Evolutionary conservation across 2,329 filamentous ascomycete species (phyloP).

Genomic region (Ascochyta rabiei): DNA sequence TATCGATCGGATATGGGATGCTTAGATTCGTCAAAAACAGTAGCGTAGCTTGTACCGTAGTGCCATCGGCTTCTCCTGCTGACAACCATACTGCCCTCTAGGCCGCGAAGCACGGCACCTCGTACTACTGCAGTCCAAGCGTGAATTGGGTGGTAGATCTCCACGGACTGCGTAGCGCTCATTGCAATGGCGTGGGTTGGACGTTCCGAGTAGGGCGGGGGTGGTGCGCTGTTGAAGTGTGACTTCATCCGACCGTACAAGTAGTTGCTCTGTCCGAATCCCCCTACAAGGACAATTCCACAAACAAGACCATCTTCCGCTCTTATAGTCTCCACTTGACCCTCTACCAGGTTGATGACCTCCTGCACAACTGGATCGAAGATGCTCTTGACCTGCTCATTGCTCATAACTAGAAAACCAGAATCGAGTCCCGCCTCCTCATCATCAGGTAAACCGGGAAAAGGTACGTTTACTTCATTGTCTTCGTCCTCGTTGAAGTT

Average conservation of each 20-base stretch:
- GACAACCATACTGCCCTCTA: constrained; percentile 81
- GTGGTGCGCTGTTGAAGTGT: constrained; percentile 64
- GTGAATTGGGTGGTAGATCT: constrained; percentile 82
- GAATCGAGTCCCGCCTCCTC: constrained; percentile 76
- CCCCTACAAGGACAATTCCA: constrained; percentile 81
- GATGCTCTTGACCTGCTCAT: constrained; percentile 72
- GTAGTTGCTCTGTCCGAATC: constrained; percentile 81
- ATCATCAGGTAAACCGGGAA: constrained; percentile 77
- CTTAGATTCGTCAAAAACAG: constrained; percentile 76
- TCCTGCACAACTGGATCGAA: constrained; percentile 75
- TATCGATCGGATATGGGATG: constrained; percentile 76
- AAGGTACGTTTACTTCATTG: constrained; percentile 77
- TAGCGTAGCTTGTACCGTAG: constrained; percentile 82
- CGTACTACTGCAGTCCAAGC: constrained; percentile 82
- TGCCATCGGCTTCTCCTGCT: constrained; percentile 75
- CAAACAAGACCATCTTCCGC: constrained; percentile 50
- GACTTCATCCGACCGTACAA: constrained; percentile 71
- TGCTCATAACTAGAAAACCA: constrained; percentile 76
- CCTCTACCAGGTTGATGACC: constrained; percentile 50
- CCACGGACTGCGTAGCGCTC: constrained; percentile 64
- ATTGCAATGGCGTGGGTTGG: constrained; percentile 68
- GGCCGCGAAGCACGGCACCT: constrained; percentile 74
- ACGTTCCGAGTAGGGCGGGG: constrained; percentile 68
- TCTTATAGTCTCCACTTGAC: constrained; percentile 52
- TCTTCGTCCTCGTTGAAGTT: constrained; percentile 83